Percentiles rank a stretch among this genome's conserved stretches.
These are phyloP conservation scores for Penicillium antarcticum DNA, from an alignment of 495 filamentous ascomycete genomes.

Conservation along the genomic window DNA sequence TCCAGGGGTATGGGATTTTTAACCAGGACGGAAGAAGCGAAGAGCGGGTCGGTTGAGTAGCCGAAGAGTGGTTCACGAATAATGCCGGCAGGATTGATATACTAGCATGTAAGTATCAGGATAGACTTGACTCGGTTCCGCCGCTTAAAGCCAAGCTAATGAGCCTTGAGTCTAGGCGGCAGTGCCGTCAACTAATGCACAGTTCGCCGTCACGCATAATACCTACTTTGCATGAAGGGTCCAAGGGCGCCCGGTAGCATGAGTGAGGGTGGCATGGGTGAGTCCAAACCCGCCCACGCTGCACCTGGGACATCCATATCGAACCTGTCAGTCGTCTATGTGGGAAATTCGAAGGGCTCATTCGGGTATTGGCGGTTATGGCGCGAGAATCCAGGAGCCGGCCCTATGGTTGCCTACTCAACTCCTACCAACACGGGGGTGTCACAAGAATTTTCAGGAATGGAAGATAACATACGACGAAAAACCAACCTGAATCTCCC, in stretches of 20 bases:
- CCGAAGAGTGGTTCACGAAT: constrained; percentile 21
- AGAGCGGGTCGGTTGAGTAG: constrained; percentile 20
- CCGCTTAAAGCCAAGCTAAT: constrained; percentile 19
- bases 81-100: constrained; percentile 3
- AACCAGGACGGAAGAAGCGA: constrained; percentile 8
- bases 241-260: constrained; percentile 26
- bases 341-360: background rate
- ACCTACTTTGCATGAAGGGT: constrained; percentile 18
- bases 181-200: constrained; percentile 21
- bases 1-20: constrained; percentile 6
- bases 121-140: constrained; percentile 11
- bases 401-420: background rate
- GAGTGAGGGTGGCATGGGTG: too few species aligned
- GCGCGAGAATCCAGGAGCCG: constrained; percentile 12
- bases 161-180: constrained; percentile 20
- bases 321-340: background rate
- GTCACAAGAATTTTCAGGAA: constrained; percentile 3
- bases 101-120: constrained; percentile 15
- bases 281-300: constrained; percentile 14
- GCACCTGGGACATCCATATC: background rate
- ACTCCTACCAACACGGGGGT: background rate
- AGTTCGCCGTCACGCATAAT: constrained; percentile 18
- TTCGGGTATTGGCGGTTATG: constrained; percentile 11
- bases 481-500: background rate
- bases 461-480: background rate